phyloP scores from a whole-genome alignment of 768 basidiomycete genomes.

The Arthromyces matolae region DNA sequence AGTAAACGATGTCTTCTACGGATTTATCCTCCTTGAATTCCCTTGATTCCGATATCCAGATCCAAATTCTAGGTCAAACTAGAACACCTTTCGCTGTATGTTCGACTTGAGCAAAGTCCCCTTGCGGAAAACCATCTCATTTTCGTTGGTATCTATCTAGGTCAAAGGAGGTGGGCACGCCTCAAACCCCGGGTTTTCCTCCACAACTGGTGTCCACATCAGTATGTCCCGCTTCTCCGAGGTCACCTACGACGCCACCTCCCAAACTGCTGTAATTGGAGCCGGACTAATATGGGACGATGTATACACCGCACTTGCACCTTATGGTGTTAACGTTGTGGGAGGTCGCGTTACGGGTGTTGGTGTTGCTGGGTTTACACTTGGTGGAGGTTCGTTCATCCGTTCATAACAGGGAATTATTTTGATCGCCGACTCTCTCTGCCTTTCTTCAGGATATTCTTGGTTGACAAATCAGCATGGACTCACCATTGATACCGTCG shows the following conservation, averaged over 20 bases:
- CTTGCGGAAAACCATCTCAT: background rate
- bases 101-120: background rate
- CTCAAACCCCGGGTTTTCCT: slow-evolving; percentile 53
- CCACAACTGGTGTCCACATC: slow-evolving; percentile 58
- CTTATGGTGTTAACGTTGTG: slow-evolving; percentile 48
- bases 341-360: slow-evolving; percentile 58
- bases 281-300: slow-evolving; percentile 63
- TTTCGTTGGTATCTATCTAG: slow-evolving; percentile 26
- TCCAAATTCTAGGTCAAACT: slow-evolving; percentile 41
- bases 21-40: background rate
- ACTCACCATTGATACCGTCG: slow-evolving; percentile 52
- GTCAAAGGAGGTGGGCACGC: slow-evolving; percentile 65
- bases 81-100: slow-evolving; percentile 53
- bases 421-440: too few relatives aligned
- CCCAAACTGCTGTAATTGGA: slow-evolving; percentile 40
- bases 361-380: slow-evolving; percentile 54
- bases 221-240: slow-evolving; percentile 47
- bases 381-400: slow-evolving; percentile 52
- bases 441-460: slow-evolving; percentile 51
- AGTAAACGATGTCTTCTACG: slow-evolving; percentile 10
- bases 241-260: slow-evolving; percentile 36
- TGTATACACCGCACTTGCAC: slow-evolving; percentile 49
- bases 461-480: slow-evolving; percentile 62
- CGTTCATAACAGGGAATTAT: slow-evolving; percentile 25
- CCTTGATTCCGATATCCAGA: slow-evolving; percentile 36